These are phyloP conservation scores for Hypoxylon rubiginosum DNA, from an alignment of 2,329 filamentous ascomycete genomes.

Conservation along the genomic window DNA sequence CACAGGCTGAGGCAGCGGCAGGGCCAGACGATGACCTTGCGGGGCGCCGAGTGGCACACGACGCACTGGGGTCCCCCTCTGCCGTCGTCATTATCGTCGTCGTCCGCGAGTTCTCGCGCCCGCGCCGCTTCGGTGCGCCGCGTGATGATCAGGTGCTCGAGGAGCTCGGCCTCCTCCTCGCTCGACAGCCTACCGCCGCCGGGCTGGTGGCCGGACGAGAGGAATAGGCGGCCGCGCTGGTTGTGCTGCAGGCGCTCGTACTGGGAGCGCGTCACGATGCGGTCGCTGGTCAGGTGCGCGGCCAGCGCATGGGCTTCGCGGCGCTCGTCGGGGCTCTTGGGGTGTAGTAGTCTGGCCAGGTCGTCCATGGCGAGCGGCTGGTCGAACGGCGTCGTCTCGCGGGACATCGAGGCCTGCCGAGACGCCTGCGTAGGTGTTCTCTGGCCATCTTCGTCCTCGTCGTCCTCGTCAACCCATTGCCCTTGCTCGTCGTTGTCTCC, in stretches of 20 bases:
- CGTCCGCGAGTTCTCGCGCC: conserved; percentile 24
- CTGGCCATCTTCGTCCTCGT: conserved; percentile 60
- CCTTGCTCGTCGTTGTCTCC: conserved; percentile 64
- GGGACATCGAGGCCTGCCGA: conserved; percentile 55
- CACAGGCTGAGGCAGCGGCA: conserved; percentile 95
- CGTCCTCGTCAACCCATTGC: conserved; percentile 59
- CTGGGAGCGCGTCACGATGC: conserved; percentile 84
- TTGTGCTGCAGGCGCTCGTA: conserved; percentile 77
- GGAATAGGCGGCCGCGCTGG: conserved; percentile 77
- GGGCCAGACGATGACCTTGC: conserved; percentile 95
- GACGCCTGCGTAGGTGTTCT: conserved; percentile 81
- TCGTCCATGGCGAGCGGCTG: conserved; percentile 74
- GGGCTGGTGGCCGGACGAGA: conserved; percentile 57
- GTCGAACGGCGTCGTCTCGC: conserved; percentile 72
- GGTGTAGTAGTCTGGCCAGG: conserved; percentile 85
- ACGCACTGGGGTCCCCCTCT: conserved; percentile 87
- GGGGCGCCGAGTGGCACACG: conserved; percentile 87
- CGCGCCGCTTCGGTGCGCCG: conserved; percentile 56
- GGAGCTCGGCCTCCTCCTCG: conserved; percentile 71
- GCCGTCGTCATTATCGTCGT: conserved; percentile 64
- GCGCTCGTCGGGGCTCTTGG: conserved; percentile 80
- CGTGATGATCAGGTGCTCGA: conserved; percentile 72
- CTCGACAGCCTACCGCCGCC: conserved; percentile 58
- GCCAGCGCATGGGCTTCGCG: conserved; percentile 86
- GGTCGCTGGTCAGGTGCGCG: conserved; percentile 78